Base-by-base conservation (phyloP, 768 basidiomycete genomes). In the Cystofilobasidium macerans region DNA sequence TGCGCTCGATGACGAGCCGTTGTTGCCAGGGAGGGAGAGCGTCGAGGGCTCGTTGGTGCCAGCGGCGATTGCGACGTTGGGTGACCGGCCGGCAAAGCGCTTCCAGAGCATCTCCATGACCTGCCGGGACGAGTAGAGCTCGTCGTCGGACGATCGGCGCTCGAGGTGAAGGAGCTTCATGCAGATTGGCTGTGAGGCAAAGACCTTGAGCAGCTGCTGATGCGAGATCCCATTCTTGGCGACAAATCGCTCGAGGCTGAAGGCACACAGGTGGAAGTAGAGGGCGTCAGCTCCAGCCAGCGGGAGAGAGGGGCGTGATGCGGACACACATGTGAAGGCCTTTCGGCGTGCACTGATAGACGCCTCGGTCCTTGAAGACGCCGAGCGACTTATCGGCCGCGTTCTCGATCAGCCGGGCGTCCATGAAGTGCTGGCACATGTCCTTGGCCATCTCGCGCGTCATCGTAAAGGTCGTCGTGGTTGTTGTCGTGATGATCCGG, bases 351-450 rank as follows among this genome's bases (percentile, higher is more conserved):
- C 95, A 82, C 73, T 86, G 83, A 78, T 92, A 99, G 66, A 97
- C 87, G 68, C 94, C 94, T 61, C 95, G 87, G 72, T 99, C 95
- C 79, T 97, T 97, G 86, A 99, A 99, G 45, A 88, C 82, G 71
- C 86, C 86, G 20, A 87, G 87, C 28, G 82, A 81, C 38, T 87
- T 86, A 78, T 99, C 95, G 22, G 89, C 84, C 20, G 91, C 94
- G 75, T 97, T 97, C 78, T 97, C 93, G 70, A 98, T 92, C 69
- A 98, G 82, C 70, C 92, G 89, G 65, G 95, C 92, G 71, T 98
- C 95, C 90, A 99, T 95, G 75, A 98, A 98, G 75, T 98, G 92
- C 78, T 99, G 95, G 79, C 90, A 89, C 86, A 99, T 98, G 38
- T 90, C 91, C 79, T 97, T 98, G 69, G 95, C 95, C 89, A 99